Conservation (phyloP, 148 eudicot genomes). For the Cornus kousa region DNA sequence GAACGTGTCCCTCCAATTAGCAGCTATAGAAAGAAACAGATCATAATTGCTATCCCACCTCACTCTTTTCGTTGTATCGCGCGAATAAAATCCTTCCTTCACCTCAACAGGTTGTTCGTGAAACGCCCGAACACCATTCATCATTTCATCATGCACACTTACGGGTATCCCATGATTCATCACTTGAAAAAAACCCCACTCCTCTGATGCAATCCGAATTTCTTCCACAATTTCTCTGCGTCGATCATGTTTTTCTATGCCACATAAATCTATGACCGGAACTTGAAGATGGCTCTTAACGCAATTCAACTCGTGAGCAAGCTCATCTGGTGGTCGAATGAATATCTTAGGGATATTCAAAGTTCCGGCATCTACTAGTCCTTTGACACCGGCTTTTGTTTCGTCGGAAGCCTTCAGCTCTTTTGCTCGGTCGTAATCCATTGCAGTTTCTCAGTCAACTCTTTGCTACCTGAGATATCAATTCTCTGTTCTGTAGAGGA, state of each 20-base stretch:
- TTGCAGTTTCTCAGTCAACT: not conserved
- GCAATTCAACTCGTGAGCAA: conserved; percentile 17
- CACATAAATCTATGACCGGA: too few relatives aligned
- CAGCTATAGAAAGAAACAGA: too few relatives aligned
- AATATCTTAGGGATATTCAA: conserved; percentile 31
- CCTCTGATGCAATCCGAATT: not conserved
- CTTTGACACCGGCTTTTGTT: conserved; percentile 46
- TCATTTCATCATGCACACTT: conserved; percentile 1
- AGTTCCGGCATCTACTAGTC: conserved; percentile 20
- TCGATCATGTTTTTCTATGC: too few relatives aligned
- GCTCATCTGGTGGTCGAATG: conserved; percentile 32
- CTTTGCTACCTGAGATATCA: not conserved
- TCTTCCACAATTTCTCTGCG: too few relatives aligned
- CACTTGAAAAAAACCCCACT: conserved; percentile 29
- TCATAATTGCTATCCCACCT: too few relatives aligned
- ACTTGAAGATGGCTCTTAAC: too few relatives aligned
- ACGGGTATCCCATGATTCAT: conserved; percentile 33
- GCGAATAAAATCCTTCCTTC: too few relatives aligned
- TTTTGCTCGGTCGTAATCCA: conserved; percentile 18
- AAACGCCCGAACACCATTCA: conserved; percentile 10
- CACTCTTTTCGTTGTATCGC: too few relatives aligned
- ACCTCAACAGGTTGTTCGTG: too few relatives aligned
- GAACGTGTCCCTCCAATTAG: too few relatives aligned
- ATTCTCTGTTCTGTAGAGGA: not conserved
- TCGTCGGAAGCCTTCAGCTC: conserved; percentile 42